Percentiles rank a stretch among this genome's conserved stretches.
phyloP scores from a whole-genome alignment of 1,284 basidiomycete species.

The Pseudozyma flocculosa region DNA sequence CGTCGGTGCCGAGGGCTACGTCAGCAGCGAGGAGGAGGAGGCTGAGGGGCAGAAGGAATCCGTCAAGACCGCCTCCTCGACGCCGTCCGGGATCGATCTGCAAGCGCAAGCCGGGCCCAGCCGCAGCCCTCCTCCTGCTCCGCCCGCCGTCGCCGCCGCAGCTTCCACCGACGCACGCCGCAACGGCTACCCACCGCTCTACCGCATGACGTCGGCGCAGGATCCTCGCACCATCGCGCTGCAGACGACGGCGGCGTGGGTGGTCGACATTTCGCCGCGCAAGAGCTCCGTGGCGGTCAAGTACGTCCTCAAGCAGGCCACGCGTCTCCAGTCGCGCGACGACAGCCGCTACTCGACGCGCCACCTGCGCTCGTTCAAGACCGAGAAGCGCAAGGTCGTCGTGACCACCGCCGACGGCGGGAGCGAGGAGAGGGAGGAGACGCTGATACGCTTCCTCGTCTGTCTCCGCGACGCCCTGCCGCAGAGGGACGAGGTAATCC shows the following conservation, averaged over 20 bases:
- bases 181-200: slow-evolving; percentile 40
- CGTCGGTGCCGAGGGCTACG: slow-evolving; percentile 7
- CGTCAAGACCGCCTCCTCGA: too few relatives aligned
- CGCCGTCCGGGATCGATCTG: slow-evolving; percentile 14
- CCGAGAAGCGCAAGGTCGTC: slow-evolving; percentile 5
- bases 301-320: slow-evolving; percentile 22
- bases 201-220: slow-evolving; percentile 55
- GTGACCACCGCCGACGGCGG: too few relatives aligned
- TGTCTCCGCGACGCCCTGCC: slow-evolving; percentile 21
- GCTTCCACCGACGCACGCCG: too few relatives aligned
- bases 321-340: slow-evolving; percentile 23
- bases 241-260: slow-evolving; percentile 72
- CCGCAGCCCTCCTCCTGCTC: not conserved
- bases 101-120: slow-evolving; percentile 11
- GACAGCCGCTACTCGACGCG: slow-evolving; percentile 31
- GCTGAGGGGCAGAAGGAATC: not conserved
- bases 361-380: slow-evolving; percentile 41
- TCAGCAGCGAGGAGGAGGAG: slow-evolving; percentile 11
- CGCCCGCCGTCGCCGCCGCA: too few relatives aligned
- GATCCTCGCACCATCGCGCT: slow-evolving; percentile 58
- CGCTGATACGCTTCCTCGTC: slow-evolving; percentile 23
- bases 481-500: slow-evolving; percentile 6
- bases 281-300: slow-evolving; percentile 25
- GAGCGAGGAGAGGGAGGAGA: slow-evolving; percentile 2
- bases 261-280: slow-evolving; percentile 70